Percentiles rank a stretch among this genome's conserved stretches.
Evolutionary conservation across 2,329 filamentous ascomycete genomes (phyloP).

Genomic region (Podosphaera leucotricha): DNA sequence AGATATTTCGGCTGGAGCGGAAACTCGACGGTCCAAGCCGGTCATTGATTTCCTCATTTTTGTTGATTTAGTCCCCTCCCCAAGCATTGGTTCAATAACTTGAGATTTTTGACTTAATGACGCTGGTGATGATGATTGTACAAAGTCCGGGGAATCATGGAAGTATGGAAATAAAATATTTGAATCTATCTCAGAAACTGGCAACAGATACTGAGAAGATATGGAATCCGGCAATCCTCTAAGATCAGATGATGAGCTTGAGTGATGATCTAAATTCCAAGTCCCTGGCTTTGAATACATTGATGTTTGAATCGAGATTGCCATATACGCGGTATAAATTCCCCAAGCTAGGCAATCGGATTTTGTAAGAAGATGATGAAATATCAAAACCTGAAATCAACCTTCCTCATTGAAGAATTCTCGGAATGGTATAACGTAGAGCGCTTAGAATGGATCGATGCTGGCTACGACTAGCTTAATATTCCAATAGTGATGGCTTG

Average conservation of each 20-base stretch:
- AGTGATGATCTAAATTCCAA: conserved; percentile 13
- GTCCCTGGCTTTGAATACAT: conserved; percentile 12
- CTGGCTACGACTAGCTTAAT: not conserved
- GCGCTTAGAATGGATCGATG: not conserved
- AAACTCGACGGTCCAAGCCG: conserved; percentile 23
- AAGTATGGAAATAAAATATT: conserved; percentile 12
- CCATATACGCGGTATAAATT: conserved; percentile 7
- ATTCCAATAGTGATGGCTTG: not conserved
- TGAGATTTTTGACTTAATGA: conserved; percentile 8
- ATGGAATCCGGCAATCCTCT: conserved; percentile 9
- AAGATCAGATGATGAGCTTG: conserved; percentile 8
- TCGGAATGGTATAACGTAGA: not conserved
- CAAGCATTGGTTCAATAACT: conserved; percentile 5
- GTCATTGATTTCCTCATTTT: conserved; percentile 25
- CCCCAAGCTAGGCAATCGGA: conserved; percentile 8
- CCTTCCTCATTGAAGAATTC: not conserved
- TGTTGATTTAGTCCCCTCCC: conserved; percentile 7
- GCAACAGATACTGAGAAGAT: conserved; percentile 13
- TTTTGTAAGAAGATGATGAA: conserved; percentile 5
- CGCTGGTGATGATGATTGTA: conserved; percentile 7
- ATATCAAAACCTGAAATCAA: not conserved
- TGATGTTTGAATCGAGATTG: conserved; percentile 14
- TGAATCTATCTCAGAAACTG: conserved; percentile 10
- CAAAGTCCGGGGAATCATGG: conserved; percentile 9
- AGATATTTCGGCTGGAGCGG: conserved; percentile 16